A percentile compares a stretch with the other conserved stretches of the same genome.
Conservation (phyloP, 1,284 basidiomycete species). For the Melampsora larici-populina region DNA sequence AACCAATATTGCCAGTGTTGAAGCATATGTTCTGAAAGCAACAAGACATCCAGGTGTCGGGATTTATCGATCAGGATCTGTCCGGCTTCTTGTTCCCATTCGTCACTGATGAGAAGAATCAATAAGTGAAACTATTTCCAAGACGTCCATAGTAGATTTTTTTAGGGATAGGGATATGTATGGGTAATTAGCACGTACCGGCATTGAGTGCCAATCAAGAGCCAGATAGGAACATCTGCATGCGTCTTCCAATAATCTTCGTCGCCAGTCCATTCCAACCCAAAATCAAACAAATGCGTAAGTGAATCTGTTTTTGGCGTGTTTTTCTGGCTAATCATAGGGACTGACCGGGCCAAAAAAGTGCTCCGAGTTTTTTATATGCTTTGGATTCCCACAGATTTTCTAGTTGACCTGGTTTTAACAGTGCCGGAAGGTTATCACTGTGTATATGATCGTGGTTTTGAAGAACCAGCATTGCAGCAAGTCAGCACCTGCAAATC, state of each 20-base stretch:
- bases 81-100: constrained; percentile 58
- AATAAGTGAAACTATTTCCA: too few species aligned
- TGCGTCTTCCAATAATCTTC: constrained; percentile 50
- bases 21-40: constrained; percentile 57
- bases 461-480: constrained; percentile 51
- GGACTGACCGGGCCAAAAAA: constrained; percentile 55
- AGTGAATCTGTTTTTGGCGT: too few species aligned
- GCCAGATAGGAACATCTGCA: constrained; percentile 57
- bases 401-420: constrained; percentile 30
- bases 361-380: constrained; percentile 48
- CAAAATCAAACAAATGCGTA: background rate
- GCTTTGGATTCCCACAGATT: constrained; percentile 53
- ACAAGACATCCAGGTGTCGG: constrained; percentile 56
- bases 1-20: constrained; percentile 56
- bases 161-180: too few species aligned
- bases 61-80: constrained; percentile 58
- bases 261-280: background rate
- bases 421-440: constrained; percentile 43
- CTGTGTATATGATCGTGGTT: constrained; percentile 44
- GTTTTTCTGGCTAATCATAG: constrained; percentile 52
- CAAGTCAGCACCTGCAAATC: too few species aligned
- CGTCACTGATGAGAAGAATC: constrained; percentile 49
- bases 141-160: too few species aligned
- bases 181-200: constrained; percentile 44
- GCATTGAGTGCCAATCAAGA: constrained; percentile 58